Base-by-base conservation (phyloP, 2,329 filamentous ascomycete genomes). In the Penicillium palitans region DNA sequence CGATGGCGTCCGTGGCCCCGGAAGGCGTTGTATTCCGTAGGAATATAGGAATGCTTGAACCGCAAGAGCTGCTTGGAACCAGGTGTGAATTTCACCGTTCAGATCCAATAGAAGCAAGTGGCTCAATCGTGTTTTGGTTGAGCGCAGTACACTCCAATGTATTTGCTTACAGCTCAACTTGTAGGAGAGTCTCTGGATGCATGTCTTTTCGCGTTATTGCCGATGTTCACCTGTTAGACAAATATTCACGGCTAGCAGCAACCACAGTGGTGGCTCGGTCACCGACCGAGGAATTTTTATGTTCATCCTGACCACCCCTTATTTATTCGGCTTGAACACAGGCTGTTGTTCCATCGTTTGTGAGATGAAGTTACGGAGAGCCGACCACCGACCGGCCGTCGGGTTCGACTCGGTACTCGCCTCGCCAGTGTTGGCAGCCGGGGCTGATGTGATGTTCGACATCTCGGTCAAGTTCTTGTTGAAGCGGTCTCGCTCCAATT, bases 281-380 rank as follows among this genome's bases (percentile, higher is more conserved):
- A 37, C 10, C 7, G 29, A 24, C 21, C 12, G 10, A 33, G 31
- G 4, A 2, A 25, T 19, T 48, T 60, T n/a, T 7, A 8, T 39
- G 25, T 42, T 19, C 44, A 39, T 40, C 5, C 6, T 8, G 19
- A 9, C 19, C 25, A n/a, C 5, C 21, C 21, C 35, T 67, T 68
- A 73, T 59, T 72, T 68, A 29, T 67, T 66, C 17, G 60, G 55
- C 41, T 80, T 74, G 71, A 96, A 96, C 3, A 89, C 90, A 15
- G 89, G 86, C 67, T 93, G 93, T 75, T 91, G 89, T 77, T 96
- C 91, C 87, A 96, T 91, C 1, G 91, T 97, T 42, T 87, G 83
- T 2, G 90, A 88, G 52, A 97, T 96, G 71, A 93, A 96, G 10
- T 82, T 87, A 67, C 93, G 85, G 74, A 98, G 73, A 17, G 91